Evolutionary conservation across 2,329 filamentous ascomycete genomes (phyloP), one percentile per base, ranked within the genome.

Genomic region (Trichoderma cornu-damae): DNA sequence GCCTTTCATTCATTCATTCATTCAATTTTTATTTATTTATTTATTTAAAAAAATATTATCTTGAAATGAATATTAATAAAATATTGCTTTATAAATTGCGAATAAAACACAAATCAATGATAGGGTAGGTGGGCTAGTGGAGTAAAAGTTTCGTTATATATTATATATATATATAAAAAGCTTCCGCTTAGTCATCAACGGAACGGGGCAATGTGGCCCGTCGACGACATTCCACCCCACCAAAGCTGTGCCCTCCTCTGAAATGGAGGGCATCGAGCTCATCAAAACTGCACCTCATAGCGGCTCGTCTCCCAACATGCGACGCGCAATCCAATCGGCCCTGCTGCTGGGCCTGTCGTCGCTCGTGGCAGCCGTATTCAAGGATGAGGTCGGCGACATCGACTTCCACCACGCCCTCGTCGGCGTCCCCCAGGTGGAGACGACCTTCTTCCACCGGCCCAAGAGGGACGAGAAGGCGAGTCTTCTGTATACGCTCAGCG

Each of bases 391-490:
- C 64, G 92, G 86, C 76, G 82, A 90, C 66, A 83, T 95, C 71
- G 94, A 99, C 75, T 97, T 91, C 76, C 93, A 97, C 75, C 86
- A 96, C 76, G 84, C 89, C 63, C 85, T 97, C 48, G 78, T 99
- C 67, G 94, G 94, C 67, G 75, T 89, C 35, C 91, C 94, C 55
- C 87, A 88, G 70, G 78, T 83, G 70, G 84, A 89, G 61, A 89
- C 90, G 60, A 96, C 93, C 65, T 95, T 97, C 81, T 97, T 97
- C 83, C 90, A 96, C 75, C 87, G 86, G 65, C 93, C 94, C 37
- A 82, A 88, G 67, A 80, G 83, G 61, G 83, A 86, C 64, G 92
- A 93, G 61, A 90, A 89, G 72, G 92, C 92, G 34, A 93, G 89
- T 54, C 80, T 99, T 35, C 80, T 99, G 52, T 99, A 96, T 72